Evolutionary conservation across 345 rosid genomes (phyloP).

Genomic region (Salix purpurea): DNA sequence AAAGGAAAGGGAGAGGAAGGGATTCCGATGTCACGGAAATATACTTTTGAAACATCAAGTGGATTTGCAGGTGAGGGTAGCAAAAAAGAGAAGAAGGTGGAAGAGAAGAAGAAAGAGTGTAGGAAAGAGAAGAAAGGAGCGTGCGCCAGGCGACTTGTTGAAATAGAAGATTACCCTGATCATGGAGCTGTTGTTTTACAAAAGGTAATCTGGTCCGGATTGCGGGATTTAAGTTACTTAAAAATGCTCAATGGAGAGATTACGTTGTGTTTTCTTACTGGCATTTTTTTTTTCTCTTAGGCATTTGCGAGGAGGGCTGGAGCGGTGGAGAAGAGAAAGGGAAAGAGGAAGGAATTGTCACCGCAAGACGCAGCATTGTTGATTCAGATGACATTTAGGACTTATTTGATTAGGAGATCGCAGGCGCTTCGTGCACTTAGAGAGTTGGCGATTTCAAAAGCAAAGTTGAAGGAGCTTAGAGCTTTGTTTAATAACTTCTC

Average conservation of each 20-base stretch:
- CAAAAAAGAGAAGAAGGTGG: constrained; percentile 36
- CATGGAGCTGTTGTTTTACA: constrained; percentile 49
- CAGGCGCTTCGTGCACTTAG: constrained; percentile 81
- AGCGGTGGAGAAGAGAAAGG: constrained; percentile 45
- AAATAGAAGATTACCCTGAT: constrained; percentile 53
- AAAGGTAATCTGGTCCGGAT: constrained; percentile 40
- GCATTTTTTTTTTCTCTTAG: constrained; percentile 22
- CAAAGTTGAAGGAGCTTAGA: constrained; percentile 87
- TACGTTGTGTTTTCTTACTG: not conserved
- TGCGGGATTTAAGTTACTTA: not conserved
- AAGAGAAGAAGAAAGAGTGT: constrained; percentile 26
- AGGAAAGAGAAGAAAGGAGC: constrained; percentile 47
- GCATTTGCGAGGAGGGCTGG: constrained; percentile 75
- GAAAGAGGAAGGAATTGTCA: constrained; percentile 73
- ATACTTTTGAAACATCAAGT: constrained; percentile 50
- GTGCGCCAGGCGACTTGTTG: constrained; percentile 52
- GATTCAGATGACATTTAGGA: constrained; percentile 79
- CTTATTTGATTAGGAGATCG: constrained; percentile 75
- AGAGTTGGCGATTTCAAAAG: constrained; percentile 83
- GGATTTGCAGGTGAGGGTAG: constrained; percentile 39
- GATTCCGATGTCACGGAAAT: constrained; percentile 45
- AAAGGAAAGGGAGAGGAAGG: constrained; percentile 54
- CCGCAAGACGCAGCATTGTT: constrained; percentile 71
- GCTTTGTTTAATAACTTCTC: constrained; percentile 70
- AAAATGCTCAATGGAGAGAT: not conserved